Conservation (phyloP, 305 asterid genomes). For the Fraxinus paxiana region DNA sequence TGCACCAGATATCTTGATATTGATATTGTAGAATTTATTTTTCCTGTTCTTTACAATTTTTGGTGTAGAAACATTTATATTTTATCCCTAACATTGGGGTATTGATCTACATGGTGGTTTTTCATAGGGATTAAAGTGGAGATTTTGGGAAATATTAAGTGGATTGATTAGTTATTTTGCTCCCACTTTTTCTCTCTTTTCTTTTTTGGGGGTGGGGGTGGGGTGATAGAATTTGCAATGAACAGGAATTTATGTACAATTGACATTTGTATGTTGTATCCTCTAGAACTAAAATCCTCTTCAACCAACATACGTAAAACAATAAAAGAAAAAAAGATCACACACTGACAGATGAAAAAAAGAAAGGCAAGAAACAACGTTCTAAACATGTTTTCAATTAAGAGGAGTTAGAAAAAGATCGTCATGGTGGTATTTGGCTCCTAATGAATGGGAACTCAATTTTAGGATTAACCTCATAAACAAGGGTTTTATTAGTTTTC, state of each 20-base stretch:
- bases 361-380: neutral
- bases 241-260: neutral
- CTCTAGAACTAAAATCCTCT: neutral
- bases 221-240: neutral
- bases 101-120: too few species aligned
- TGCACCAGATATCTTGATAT: too few species aligned
- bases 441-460: neutral
- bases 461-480: neutral
- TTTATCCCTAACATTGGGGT: too few species aligned
- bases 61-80: too few species aligned
- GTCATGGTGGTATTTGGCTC: neutral
- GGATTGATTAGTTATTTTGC: neutral
- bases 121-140: too few species aligned
- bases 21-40: too few species aligned
- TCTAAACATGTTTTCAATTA: neutral
- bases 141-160: neutral
- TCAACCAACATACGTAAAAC: neutral
- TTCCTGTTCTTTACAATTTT: too few species aligned
- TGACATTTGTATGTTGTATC: neutral
- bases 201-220: neutral
- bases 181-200: neutral
- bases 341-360: neutral
- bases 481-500: neutral
- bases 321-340: neutral
- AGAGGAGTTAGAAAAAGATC: constrained; percentile 11